A percentile compares a stretch with the other conserved stretches of the same genome.
phyloP scores from a whole-genome alignment of 345 rosid species.

The Linum usitatissimum region DNA sequence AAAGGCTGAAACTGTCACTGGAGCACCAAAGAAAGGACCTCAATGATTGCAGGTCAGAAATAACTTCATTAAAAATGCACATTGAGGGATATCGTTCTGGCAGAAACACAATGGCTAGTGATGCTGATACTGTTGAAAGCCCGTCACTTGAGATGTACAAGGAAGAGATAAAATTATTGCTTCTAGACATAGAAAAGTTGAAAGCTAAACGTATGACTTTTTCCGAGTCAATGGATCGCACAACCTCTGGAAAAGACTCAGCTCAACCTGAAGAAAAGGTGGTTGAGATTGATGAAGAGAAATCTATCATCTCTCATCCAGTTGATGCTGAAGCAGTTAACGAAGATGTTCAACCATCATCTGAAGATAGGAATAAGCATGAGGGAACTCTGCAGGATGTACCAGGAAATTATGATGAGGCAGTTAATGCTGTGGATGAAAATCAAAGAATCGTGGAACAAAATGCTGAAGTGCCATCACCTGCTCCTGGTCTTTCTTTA shows the following conservation, averaged over 20 bases:
- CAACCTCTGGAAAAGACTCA: conserved; percentile 29
- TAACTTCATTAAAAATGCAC: conserved; percentile 84
- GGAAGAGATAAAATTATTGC: conserved; percentile 50
- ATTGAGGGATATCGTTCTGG: conserved; percentile 67
- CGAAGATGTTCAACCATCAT: conserved; percentile 18
- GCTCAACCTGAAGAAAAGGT: conserved; percentile 43
- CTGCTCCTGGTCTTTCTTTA: conserved; percentile 26
- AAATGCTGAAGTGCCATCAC: conserved; percentile 31
- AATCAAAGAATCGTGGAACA: conserved; percentile 26
- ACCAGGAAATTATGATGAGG: conserved; percentile 23
- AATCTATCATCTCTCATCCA: conserved; percentile 34
- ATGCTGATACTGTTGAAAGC: conserved; percentile 39
- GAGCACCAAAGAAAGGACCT: conserved; percentile 74
- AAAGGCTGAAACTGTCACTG: conserved; percentile 51
- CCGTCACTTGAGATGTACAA: conserved; percentile 41
- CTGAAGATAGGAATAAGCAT: conserved; percentile 17
- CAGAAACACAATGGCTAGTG: conserved; percentile 30
- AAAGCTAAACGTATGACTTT: conserved; percentile 22
- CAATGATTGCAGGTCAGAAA: conserved; percentile 86
- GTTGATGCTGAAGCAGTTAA: conserved; percentile 23
- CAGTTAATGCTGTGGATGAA: conserved; percentile 23
- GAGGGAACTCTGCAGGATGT: conserved; percentile 28
- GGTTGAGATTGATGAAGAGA: conserved; percentile 58
- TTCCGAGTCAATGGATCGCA: conserved; percentile 26
- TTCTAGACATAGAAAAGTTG: conserved; percentile 47